Evolutionary conservation across 2,329 filamentous ascomycete species (phyloP).

Genomic region (Arthrinium puccinioides): DNA sequence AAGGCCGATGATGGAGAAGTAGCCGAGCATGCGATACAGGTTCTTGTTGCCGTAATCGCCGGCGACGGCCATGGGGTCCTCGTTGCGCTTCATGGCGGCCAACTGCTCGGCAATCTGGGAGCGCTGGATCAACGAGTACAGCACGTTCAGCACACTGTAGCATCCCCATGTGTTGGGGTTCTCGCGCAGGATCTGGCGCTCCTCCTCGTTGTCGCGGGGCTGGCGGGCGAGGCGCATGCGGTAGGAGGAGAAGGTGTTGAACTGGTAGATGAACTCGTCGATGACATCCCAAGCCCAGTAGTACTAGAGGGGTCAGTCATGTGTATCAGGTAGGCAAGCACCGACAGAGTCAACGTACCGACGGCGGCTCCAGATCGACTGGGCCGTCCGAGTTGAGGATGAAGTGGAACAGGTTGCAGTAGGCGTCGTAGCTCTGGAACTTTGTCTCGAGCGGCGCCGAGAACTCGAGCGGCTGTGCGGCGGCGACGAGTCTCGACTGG

Average conservation of each 20-base stretch:
- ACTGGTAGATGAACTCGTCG: constrained; percentile 99
- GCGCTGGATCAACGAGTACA: constrained; percentile 97
- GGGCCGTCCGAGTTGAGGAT: constrained; percentile 99
- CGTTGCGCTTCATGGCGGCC: constrained; percentile 85
- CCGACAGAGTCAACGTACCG: constrained; percentile 44
- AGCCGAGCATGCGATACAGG: constrained; percentile 95
- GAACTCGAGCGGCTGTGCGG: constrained; percentile 92
- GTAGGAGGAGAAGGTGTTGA: constrained; percentile 99
- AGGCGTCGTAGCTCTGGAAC: constrained; percentile 98
- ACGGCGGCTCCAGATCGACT: constrained; percentile 92
- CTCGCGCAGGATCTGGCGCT: constrained; percentile 83
- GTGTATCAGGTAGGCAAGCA: not conserved
- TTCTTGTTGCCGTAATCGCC: constrained; percentile 93
- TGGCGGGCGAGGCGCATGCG: constrained; percentile 82
- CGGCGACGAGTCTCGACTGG: constrained; percentile 82
- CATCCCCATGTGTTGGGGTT: constrained; percentile 99
- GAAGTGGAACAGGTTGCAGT: constrained; percentile 99
- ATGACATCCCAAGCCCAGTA: constrained; percentile 99
- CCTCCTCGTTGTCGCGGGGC: constrained; percentile 76
- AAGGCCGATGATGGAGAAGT: constrained; percentile 98
- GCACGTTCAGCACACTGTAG: constrained; percentile 98
- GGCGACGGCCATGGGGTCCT: constrained; percentile 80
- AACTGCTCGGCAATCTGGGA: constrained; percentile 98
- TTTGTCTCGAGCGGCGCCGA: constrained; percentile 93
- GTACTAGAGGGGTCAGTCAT: constrained; percentile 60